Conservation (phyloP, 1,139 yeast species). For the Saccharomyces uvarum region DNA sequence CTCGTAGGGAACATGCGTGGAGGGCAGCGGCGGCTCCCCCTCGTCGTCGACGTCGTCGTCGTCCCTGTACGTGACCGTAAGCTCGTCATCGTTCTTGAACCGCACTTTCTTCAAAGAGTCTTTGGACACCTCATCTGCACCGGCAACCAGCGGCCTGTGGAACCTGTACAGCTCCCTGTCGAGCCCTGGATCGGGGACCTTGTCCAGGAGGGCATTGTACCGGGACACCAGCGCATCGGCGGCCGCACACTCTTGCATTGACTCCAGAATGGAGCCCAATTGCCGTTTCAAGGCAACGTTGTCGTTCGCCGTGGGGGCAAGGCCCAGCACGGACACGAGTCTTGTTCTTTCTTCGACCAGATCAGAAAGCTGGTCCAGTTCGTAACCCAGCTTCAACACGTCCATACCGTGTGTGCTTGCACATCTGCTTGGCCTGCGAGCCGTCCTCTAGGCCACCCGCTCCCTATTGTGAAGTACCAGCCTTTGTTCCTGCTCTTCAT, state of each 20-base stretch:
- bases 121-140: not conserved
- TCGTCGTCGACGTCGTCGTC: constrained; percentile 6
- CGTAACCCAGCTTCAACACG: constrained; percentile 20
- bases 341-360: constrained; percentile 27
- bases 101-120: constrained; percentile 22
- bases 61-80: not conserved
- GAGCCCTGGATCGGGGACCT: not conserved
- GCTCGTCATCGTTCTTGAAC: constrained; percentile 21
- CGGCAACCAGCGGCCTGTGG: not conserved
- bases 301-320: constrained; percentile 25
- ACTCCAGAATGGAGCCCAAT: constrained; percentile 15
- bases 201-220: constrained; percentile 8
- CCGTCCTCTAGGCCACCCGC: not conserved
- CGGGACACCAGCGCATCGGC: not conserved
- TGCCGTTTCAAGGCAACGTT: constrained; percentile 19
- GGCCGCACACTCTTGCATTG: constrained; percentile 10
- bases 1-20: constrained; percentile 6
- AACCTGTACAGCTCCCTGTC: not conserved
- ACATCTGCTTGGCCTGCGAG: not conserved
- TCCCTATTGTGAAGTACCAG: not conserved
- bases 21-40: not conserved
- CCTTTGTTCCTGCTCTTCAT: not conserved
- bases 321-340: constrained; percentile 14
- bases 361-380: constrained; percentile 21
- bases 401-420: constrained; percentile 10